Evolutionary conservation across 129 eudicot species (phyloP).

Genomic region (Scalesia atractyloides): DNA sequence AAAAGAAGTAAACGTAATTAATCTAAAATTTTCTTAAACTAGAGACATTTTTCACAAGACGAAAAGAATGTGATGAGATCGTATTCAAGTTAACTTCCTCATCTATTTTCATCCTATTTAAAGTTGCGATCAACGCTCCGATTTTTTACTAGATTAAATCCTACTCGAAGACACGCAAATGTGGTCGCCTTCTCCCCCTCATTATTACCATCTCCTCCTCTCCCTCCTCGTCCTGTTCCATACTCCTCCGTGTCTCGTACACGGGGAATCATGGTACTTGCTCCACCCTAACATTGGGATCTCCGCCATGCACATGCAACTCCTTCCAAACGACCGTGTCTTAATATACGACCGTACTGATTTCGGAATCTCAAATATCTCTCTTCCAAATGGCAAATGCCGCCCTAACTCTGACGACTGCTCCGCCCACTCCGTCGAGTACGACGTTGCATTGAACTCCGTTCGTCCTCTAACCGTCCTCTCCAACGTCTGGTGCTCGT

Average conservation of each 20-base stretch:
- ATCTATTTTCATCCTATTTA: not conserved
- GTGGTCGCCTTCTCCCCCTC: not conserved
- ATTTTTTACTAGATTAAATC: not conserved
- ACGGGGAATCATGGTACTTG: conserved; percentile 61
- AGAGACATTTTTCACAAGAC: conserved; percentile 7
- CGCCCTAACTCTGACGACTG: conserved; percentile 48
- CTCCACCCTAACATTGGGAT: conserved; percentile 57
- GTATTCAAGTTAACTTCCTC: conserved; percentile 13
- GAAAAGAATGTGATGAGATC: not conserved
- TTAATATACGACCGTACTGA: conserved; percentile 74
- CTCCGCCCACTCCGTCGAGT: conserved; percentile 79
- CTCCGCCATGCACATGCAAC: conserved; percentile 97
- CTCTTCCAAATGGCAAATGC: conserved; percentile 56
- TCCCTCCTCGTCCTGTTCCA: conserved; percentile 19
- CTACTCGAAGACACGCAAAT: conserved; percentile 1
- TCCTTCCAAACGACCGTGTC: conserved; percentile 65
- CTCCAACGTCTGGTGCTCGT: conserved; percentile 77
- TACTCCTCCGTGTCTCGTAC: conserved; percentile 5
- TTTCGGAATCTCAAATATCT: conserved; percentile 64
- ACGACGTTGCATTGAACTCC: conserved; percentile 47
- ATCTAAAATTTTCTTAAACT: not conserved
- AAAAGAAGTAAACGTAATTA: not conserved
- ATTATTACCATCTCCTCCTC: conserved; percentile 4
- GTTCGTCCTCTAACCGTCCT: conserved; percentile 64
- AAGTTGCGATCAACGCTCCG: not conserved